A percentile compares a stretch with the other conserved stretches of the same genome.
phyloP scores from a whole-genome alignment of 352 stramenopile species.

The Globisporangium okanoganense region DNA sequence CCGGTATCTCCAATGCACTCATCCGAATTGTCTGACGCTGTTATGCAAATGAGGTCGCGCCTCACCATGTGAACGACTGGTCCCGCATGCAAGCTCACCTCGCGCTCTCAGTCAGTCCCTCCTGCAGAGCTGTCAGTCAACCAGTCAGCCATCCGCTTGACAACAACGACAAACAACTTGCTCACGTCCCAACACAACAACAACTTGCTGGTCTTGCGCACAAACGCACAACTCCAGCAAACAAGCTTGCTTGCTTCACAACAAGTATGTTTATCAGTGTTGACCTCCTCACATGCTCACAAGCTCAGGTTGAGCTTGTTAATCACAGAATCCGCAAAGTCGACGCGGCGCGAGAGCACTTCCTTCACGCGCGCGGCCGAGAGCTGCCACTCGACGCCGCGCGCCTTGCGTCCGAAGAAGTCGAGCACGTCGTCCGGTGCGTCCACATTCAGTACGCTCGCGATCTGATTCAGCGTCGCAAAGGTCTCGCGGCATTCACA shows the following conservation, averaged over 20 bases:
- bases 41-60: not conserved
- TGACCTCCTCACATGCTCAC: not conserved
- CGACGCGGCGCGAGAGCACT: constrained; percentile 66
- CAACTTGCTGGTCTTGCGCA: not conserved
- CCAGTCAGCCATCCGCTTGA: not conserved
- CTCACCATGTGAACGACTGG: not conserved
- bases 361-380: constrained; percentile 69
- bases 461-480: constrained; percentile 56
- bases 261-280: not conserved
- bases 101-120: too few relatives aligned
- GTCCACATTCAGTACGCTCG: constrained; percentile 73
- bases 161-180: not conserved
- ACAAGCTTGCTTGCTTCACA: not conserved
- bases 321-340: constrained; percentile 66
- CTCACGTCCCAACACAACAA: not conserved
- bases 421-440: constrained; percentile 67
- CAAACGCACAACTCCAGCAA: not conserved
- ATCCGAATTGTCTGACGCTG: too few relatives aligned
- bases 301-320: constrained; percentile 52
- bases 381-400: constrained; percentile 69
- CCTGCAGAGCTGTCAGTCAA: not conserved
- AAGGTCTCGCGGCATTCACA: constrained; percentile 60
- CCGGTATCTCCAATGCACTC: too few relatives aligned
- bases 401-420: constrained; percentile 58
- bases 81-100: too few relatives aligned